Percentiles rank a stretch among this genome's conserved stretches.
These are phyloP conservation scores for Triticum aestivum DNA, from an alignment of 176 grass and related monocot species.

Conservation along the genomic window DNA sequence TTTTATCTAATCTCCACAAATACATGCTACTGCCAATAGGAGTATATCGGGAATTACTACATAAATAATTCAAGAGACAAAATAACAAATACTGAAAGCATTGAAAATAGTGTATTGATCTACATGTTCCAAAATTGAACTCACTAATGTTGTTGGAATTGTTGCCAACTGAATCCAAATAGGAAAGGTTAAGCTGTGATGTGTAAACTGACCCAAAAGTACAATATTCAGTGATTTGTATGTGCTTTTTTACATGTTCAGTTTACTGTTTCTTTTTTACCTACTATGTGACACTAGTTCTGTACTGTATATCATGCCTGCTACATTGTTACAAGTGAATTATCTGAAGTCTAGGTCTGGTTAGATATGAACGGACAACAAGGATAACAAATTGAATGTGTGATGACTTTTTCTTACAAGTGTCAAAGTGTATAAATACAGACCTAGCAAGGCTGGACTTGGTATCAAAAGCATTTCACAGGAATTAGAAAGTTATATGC, in stretches of 20 bases:
- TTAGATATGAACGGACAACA: not conserved
- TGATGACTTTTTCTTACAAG: not conserved
- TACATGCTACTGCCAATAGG: not conserved
- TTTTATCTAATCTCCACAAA: not conserved
- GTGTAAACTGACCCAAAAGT: not conserved
- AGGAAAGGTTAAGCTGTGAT: not conserved
- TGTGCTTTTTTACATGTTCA: not conserved
- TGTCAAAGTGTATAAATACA: not conserved
- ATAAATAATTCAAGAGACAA: not conserved
- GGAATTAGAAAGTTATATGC: not conserved
- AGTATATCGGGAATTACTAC: not conserved
- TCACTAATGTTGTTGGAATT: not conserved
- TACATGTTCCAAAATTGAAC: conserved; percentile 1
- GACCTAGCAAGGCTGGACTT: not conserved
- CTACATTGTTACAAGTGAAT: conserved; percentile 19
- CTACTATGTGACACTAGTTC: not conserved
- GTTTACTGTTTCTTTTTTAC: not conserved
- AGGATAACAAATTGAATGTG: not conserved
- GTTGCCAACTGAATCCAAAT: conserved; percentile 2
- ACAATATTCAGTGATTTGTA: not conserved
- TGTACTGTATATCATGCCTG: not conserved
- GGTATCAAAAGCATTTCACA: not conserved
- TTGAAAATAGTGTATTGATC: not conserved
- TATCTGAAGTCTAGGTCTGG: conserved; percentile 9
- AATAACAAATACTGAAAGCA: not conserved